Conservation (phyloP, 331 rosid genomes). For the Quercus tomentella region DNA sequence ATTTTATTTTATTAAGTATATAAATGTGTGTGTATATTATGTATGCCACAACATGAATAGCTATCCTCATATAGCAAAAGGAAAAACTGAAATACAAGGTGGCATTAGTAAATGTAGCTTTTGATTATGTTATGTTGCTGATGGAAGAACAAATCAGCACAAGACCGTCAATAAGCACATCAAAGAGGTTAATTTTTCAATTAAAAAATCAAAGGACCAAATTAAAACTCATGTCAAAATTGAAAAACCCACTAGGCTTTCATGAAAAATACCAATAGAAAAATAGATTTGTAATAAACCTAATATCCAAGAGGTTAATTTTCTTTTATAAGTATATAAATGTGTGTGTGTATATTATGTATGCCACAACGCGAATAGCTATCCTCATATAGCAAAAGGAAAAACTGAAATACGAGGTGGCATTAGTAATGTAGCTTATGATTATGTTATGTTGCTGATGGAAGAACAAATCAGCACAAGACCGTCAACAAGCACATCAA, state of each 20-base stretch:
- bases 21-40: not conserved
- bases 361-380: not conserved
- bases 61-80: not conserved
- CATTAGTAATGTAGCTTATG: not conserved
- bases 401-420: not conserved
- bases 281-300: too few relatives aligned
- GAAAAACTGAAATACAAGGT: not conserved
- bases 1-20: not conserved
- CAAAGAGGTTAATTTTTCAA: too few relatives aligned
- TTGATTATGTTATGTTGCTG: not conserved
- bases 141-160: slow-evolving; percentile 1
- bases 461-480: slow-evolving; percentile 1
- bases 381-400: not conserved
- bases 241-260: too few relatives aligned
- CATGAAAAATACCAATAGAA: too few relatives aligned
- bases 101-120: not conserved
- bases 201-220: not conserved
- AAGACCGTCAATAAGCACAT: slow-evolving; percentile 15
- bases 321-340: not conserved
- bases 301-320: too few relatives aligned
- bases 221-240: too few relatives aligned
- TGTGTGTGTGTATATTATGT: not conserved
- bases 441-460: not conserved
- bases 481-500: slow-evolving; percentile 12
- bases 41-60: not conserved